phyloP scores from a whole-genome alignment of 257 asterid genomes.

The Gentiana dahurica region DNA sequence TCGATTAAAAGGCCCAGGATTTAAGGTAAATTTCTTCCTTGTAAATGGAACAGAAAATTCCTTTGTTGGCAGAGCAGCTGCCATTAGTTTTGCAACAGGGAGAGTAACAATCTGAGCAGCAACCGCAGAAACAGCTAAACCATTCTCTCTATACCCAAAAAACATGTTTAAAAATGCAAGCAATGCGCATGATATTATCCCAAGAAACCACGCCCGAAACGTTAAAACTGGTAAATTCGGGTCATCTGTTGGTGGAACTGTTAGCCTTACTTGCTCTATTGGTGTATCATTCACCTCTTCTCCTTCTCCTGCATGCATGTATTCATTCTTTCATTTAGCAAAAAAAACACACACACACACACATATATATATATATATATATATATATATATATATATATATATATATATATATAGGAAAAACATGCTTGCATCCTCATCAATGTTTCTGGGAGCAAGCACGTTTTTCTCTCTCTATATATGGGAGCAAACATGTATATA shows the following conservation, averaged over 20 bases:
- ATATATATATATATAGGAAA: too few relatives aligned
- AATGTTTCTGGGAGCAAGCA: too few relatives aligned
- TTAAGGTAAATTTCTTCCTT: slow-evolving; percentile 33
- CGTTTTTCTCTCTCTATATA: too few relatives aligned
- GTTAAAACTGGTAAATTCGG: slow-evolving; percentile 39
- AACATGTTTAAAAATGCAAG: slow-evolving; percentile 47
- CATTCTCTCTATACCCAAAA: slow-evolving; percentile 44
- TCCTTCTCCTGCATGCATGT: slow-evolving; percentile 3
- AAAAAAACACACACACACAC: too few relatives aligned
- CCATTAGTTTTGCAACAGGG: slow-evolving; percentile 46
- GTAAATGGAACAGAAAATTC: slow-evolving; percentile 23
- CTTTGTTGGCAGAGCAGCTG: slow-evolving; percentile 28
- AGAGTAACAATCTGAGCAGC: slow-evolving; percentile 44
- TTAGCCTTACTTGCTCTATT: slow-evolving; percentile 53
- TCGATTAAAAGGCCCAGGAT: slow-evolving; percentile 54
- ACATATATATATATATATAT: too few relatives aligned
- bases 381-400: too few relatives aligned
- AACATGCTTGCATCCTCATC: too few relatives aligned
- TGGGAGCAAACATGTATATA: too few relatives aligned
- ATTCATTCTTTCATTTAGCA: too few relatives aligned
- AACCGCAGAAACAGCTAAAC: slow-evolving; percentile 17
- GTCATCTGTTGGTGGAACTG: slow-evolving; percentile 44
- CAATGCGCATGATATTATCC: slow-evolving; percentile 29
- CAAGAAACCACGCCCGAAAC: slow-evolving; percentile 49
- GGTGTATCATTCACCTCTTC: slow-evolving; percentile 35